phyloP scores from a whole-genome alignment of 192 early-diverging fungal species.

The Backusella tuberculispora region DNA sequence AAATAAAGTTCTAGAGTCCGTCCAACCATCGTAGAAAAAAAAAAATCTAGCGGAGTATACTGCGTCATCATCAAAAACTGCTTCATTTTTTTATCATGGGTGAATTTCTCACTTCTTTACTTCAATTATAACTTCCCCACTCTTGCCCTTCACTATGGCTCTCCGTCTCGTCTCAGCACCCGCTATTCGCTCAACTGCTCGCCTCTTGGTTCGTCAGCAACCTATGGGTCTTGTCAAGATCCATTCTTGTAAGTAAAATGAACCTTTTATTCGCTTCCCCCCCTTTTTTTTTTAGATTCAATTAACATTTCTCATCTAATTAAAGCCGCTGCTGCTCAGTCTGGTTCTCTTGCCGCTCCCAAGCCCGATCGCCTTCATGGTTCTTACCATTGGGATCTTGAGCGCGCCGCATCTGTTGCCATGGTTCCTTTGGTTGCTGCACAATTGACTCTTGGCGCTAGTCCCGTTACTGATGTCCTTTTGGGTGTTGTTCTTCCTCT shows the following conservation, averaged over 20 bases:
- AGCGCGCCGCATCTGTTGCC: constrained; percentile 81
- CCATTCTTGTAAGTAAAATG: constrained; percentile 34
- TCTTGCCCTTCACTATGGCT: constrained; percentile 27
- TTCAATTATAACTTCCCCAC: constrained; percentile 3
- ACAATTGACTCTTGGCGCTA: constrained; percentile 80
- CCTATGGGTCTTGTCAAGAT: constrained; percentile 41
- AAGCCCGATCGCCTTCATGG: constrained; percentile 73
- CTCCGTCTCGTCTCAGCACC: constrained; percentile 36
- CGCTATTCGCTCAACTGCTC: constrained; percentile 32
- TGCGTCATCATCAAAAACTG: constrained; percentile 10
- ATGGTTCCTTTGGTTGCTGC: constrained; percentile 77
- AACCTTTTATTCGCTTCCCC: background rate
- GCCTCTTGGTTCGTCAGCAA: constrained; percentile 30
- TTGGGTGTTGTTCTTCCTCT: constrained; percentile 90
- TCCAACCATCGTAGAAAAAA: background rate
- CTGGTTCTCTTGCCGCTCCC: constrained; percentile 50
- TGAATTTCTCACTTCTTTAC: constrained; percentile 15
- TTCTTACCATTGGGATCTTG: constrained; percentile 96
- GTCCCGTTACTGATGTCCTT: constrained; percentile 86
- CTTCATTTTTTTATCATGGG: constrained; percentile 6
- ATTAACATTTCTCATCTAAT: background rate
- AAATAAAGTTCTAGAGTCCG: constrained; percentile 12
- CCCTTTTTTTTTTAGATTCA: constrained; percentile 20
- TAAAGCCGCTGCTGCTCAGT: background rate
- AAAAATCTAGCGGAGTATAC: constrained; percentile 1